A percentile compares a stretch with the other conserved stretches of the same genome.
Evolutionary conservation across 2,329 filamentous ascomycete genomes (phyloP).

Genomic region (Exophiala sp.): DNA sequence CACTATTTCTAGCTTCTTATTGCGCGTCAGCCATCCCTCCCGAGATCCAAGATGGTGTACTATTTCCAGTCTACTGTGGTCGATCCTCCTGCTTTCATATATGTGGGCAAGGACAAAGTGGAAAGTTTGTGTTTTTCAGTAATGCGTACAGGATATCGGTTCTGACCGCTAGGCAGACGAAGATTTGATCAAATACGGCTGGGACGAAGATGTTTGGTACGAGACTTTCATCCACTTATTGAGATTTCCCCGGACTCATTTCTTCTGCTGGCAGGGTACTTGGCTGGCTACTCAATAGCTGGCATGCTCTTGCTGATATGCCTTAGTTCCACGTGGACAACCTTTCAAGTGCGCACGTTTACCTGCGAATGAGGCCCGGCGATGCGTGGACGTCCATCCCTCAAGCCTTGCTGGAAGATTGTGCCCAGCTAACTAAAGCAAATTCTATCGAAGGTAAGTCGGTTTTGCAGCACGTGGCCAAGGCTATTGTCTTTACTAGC

Average conservation of each 20-base stretch:
- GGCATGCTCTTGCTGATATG: constrained; percentile 1
- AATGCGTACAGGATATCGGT: neutral
- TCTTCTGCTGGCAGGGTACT: constrained; percentile 14
- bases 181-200: constrained; percentile 88
- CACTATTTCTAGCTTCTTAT: neutral
- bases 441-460: constrained; percentile 87
- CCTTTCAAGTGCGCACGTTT: constrained; percentile 91
- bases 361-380: constrained; percentile 73
- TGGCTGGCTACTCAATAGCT: neutral
- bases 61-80: constrained; percentile 89
- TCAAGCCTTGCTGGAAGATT: constrained; percentile 68
- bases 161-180: constrained; percentile 59
- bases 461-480: neutral
- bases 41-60: constrained; percentile 65
- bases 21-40: neutral
- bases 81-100: constrained; percentile 76
- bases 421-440: constrained; percentile 95
- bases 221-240: neutral
- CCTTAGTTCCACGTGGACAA: constrained; percentile 92
- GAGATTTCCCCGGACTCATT: constrained; percentile 7
- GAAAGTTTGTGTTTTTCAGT: constrained; percentile 64
- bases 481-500: constrained; percentile 1
- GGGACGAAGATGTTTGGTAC: constrained; percentile 93
- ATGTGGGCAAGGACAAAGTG: constrained; percentile 98
- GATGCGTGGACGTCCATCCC: constrained; percentile 81